These are phyloP conservation scores for Aureobasidium sp. DNA, from an alignment of 2,329 filamentous ascomycete species.

Conservation along the genomic window DNA sequence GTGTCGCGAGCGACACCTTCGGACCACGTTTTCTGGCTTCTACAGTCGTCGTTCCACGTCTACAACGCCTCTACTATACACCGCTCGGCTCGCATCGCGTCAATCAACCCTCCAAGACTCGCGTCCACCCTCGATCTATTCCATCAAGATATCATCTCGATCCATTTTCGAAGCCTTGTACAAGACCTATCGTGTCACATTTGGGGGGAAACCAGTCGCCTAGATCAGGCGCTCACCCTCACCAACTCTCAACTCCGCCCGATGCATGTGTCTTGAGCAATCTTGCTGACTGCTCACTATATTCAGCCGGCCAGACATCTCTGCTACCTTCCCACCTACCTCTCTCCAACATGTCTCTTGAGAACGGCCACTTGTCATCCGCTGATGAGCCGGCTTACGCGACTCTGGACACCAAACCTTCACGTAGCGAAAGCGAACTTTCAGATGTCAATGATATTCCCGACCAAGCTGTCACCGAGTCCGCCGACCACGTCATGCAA, in stretches of 20 bases:
- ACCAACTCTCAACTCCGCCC: conserved; percentile 28
- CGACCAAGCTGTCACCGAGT: conserved; percentile 33
- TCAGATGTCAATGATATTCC: conserved; percentile 59
- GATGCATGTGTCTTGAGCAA: conserved; percentile 25
- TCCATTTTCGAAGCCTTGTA: conserved; percentile 28
- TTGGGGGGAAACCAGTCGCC: conserved; percentile 38
- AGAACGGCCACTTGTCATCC: conserved; percentile 60
- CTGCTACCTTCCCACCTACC: conserved; percentile 53
- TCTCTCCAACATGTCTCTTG: conserved; percentile 46
- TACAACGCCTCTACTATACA: not conserved
- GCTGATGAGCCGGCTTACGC: conserved; percentile 40
- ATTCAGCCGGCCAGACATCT: conserved; percentile 54
- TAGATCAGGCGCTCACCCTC: conserved; percentile 24
- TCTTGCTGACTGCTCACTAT: conserved; percentile 36
- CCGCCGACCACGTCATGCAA: conserved; percentile 34
- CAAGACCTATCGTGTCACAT: conserved; percentile 25
- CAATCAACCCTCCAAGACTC: conserved; percentile 1
- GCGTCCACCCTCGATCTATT: conserved; percentile 14
- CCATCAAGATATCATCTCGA: conserved; percentile 33
- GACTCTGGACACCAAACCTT: conserved; percentile 39
- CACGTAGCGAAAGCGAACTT: conserved; percentile 66
- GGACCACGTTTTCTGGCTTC: not conserved
- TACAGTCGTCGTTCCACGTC: not conserved
- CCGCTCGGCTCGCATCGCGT: not conserved
- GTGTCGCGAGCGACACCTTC: not conserved